These are phyloP conservation scores for Scortechinia acanthostroma DNA, from an alignment of 2,329 filamentous ascomycete genomes.

Conservation along the genomic window DNA sequence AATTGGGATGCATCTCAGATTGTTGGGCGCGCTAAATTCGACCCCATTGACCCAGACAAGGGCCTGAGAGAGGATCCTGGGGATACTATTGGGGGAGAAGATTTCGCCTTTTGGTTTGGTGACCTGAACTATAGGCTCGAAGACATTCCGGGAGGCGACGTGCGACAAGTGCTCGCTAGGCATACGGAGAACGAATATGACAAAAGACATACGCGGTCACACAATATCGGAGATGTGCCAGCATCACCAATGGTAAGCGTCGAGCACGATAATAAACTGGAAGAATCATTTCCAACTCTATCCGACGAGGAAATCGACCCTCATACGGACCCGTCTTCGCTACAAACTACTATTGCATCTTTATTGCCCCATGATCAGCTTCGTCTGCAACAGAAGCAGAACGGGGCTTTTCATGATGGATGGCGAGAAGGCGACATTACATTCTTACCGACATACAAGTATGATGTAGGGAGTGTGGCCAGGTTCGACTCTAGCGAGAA, in stretches of 20 bases:
- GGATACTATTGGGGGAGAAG: constrained; percentile 76
- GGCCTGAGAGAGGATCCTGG: constrained; percentile 52
- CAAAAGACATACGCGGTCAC: neutral
- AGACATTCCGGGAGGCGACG: constrained; percentile 81
- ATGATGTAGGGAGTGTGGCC: constrained; percentile 86
- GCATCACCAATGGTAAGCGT: neutral
- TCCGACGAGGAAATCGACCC: constrained; percentile 37
- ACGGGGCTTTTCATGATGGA: constrained; percentile 81
- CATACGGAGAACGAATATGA: constrained; percentile 77
- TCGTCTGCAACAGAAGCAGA: constrained; percentile 60
- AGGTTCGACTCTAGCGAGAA: constrained; percentile 96
- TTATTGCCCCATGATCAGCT: constrained; percentile 87
- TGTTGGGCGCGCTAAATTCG: constrained; percentile 68
- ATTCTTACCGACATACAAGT: constrained; percentile 95
- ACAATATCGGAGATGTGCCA: neutral
- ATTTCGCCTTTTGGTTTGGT: constrained; percentile 93
- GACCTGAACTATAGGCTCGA: constrained; percentile 92
- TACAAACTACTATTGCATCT: constrained; percentile 82
- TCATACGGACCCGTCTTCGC: constrained; percentile 72
- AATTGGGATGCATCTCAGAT: constrained; percentile 89
- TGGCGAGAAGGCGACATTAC: constrained; percentile 84
- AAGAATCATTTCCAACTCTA: neutral
- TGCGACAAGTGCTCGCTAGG: constrained; percentile 73
- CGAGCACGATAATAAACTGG: neutral
- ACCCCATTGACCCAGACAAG: constrained; percentile 60